These are phyloP conservation scores for Trichoderma polysporum DNA, from an alignment of 2,329 filamentous ascomycete species.

Conservation along the genomic window DNA sequence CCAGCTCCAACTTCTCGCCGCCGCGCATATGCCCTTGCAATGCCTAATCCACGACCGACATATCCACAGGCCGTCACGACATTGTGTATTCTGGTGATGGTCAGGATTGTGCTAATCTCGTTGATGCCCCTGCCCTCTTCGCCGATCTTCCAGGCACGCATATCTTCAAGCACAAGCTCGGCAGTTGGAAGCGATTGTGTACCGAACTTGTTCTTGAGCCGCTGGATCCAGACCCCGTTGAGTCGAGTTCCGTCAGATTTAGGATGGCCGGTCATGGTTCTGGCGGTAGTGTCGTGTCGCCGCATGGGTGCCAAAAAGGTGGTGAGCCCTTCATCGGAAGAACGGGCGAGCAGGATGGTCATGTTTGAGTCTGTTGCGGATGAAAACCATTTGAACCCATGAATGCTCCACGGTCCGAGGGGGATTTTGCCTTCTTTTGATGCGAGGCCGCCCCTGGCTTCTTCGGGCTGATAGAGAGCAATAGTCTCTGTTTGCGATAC, in stretches of 20 bases:
- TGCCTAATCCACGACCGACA: conserved; percentile 55
- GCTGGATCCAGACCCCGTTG: conserved; percentile 67
- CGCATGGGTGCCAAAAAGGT: conserved; percentile 66
- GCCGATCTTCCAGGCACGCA: conserved; percentile 66
- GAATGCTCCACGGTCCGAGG: conserved; percentile 59
- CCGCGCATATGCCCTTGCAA: conserved; percentile 57
- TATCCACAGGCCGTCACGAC: conserved; percentile 53
- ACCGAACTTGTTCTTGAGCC: conserved; percentile 71
- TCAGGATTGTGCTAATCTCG: conserved; percentile 67
- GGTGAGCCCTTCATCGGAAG: conserved; percentile 48
- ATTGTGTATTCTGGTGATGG: conserved; percentile 62
- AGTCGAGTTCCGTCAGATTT: conserved; percentile 42
- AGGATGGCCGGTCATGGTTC: conserved; percentile 30
- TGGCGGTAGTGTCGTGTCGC: conserved; percentile 38
- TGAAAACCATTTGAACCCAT: conserved; percentile 63
- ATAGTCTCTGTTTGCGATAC: conserved; percentile 67
- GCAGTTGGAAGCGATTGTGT: conserved; percentile 70
- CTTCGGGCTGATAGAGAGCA: conserved; percentile 38
- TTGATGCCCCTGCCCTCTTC: conserved; percentile 64
- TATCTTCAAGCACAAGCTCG: conserved; percentile 64
- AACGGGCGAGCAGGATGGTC: conserved; percentile 62
- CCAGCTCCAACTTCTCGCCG: conserved; percentile 53
- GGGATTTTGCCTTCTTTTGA: conserved; percentile 29
- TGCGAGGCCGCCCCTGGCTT: conserved; percentile 19
- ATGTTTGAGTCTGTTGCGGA: conserved; percentile 42